These are phyloP conservation scores for Umbilicus rupestris DNA, from an alignment of 164 flowering plant species.

Conservation along the genomic window DNA sequence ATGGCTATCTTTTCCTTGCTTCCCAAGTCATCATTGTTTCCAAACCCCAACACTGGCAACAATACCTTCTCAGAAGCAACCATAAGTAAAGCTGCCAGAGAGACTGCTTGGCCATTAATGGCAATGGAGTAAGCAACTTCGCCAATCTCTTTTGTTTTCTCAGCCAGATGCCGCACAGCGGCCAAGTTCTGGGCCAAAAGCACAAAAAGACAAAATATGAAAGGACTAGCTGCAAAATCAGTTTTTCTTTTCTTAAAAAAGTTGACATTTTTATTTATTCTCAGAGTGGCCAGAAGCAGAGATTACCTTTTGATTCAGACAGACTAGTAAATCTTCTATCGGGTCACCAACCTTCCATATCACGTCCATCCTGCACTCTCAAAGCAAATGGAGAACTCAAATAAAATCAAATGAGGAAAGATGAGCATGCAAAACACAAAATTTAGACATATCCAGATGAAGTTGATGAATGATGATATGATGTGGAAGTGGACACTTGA, in stretches of 20 bases:
- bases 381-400: background rate
- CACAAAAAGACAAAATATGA: background rate
- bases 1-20: conserved; percentile 15
- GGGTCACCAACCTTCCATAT: conserved; percentile 30
- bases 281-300: background rate
- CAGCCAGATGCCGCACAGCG: conserved; percentile 25
- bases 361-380: conserved; percentile 29
- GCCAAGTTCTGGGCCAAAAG: conserved; percentile 31
- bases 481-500: background rate
- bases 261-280: background rate
- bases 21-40: background rate
- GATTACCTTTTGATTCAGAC: conserved; percentile 31
- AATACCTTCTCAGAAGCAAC: conserved; percentile 33
- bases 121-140: conserved; percentile 33
- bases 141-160: conserved; percentile 31
- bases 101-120: conserved; percentile 26
- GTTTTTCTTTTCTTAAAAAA: background rate
- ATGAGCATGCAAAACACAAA: background rate
- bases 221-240: background rate
- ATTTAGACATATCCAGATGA: background rate
- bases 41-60: background rate
- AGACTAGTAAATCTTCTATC: conserved; percentile 29
- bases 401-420: background rate
- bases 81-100: conserved; percentile 33
- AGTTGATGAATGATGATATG: background rate